Percentiles rank a stretch among this genome's conserved stretches.
Conservation (phyloP, 768 basidiomycete species). For the Mycena chlorophos region DNA sequence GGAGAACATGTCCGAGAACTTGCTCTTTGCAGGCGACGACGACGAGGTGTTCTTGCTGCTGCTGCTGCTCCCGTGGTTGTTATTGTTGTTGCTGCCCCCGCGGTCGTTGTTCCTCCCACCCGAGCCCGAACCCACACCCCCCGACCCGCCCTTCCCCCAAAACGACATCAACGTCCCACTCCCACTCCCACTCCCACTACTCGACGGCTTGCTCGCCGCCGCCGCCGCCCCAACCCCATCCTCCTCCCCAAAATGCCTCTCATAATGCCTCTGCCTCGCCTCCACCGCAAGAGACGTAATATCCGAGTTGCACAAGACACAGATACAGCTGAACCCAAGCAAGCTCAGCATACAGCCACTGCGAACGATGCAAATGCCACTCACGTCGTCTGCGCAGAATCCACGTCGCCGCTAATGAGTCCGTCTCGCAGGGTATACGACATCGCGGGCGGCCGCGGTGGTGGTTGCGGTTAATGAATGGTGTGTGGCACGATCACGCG, state of each 20-base stretch:
- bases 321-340: slow-evolving; percentile 30
- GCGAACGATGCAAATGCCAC: slow-evolving; percentile 5
- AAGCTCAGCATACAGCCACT: background rate
- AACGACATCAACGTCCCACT: too few species aligned
- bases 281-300: slow-evolving; percentile 41
- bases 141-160: too few species aligned
- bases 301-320: slow-evolving; percentile 52
- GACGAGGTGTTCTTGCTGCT: slow-evolving; percentile 26
- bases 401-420: background rate
- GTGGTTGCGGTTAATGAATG: background rate
- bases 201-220: too few species aligned
- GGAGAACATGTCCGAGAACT: slow-evolving; percentile 5
- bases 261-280: too few species aligned
- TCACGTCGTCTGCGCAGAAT: background rate
- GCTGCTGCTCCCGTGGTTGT: too few species aligned
- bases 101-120: too few species aligned
- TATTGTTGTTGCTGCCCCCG: too few species aligned
- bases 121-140: too few species aligned
- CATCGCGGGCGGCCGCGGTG: background rate
- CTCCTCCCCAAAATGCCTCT: too few species aligned
- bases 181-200: too few species aligned
- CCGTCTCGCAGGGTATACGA: slow-evolving; percentile 1
- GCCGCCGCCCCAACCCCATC: too few species aligned
- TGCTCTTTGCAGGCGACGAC: background rate
- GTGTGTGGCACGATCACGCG: background rate